phyloP scores from a whole-genome alignment of 2,329 filamentous ascomycete species.

The Nannizzia gypsea region DNA sequence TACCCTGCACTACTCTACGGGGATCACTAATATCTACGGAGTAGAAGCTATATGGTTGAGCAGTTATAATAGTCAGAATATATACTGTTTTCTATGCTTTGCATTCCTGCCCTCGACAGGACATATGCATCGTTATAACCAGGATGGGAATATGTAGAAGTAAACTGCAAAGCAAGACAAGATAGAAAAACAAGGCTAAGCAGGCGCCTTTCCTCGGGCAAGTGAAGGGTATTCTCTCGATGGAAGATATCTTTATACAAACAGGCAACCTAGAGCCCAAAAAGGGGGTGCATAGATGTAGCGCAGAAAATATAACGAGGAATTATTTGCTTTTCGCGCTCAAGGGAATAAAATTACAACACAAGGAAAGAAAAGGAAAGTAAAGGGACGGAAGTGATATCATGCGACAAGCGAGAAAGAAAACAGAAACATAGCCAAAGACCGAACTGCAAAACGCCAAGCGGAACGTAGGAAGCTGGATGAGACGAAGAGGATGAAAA shows the following conservation, averaged over 20 bases:
- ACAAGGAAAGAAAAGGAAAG: not conserved
- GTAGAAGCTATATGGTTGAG: not conserved
- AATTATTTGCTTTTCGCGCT: conserved; percentile 6
- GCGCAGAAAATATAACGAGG: not conserved
- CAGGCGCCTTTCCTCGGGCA: not conserved
- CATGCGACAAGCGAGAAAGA: not conserved
- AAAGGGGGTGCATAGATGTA: not conserved
- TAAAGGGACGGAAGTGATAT: not conserved
- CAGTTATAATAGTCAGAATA: not conserved
- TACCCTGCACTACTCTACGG: no score
- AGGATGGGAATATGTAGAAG: not conserved
- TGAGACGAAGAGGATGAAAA: not conserved
- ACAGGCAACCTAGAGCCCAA: not conserved
- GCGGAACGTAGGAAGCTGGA: conserved; percentile 2
- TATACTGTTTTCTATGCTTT: conserved; percentile 2
- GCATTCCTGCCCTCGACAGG: not conserved
- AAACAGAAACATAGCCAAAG: not conserved
- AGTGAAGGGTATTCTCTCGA: not conserved
- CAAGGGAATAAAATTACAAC: conserved; percentile 3
- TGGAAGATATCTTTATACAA: not conserved
- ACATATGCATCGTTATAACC: not conserved
- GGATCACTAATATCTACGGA: no score
- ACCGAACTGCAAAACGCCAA: not conserved
- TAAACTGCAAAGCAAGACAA: not conserved
- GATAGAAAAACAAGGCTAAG: not conserved